Base-by-base conservation (phyloP, 371 early-diverging fungal genomes). In the Fennellomyces sp. region DNA sequence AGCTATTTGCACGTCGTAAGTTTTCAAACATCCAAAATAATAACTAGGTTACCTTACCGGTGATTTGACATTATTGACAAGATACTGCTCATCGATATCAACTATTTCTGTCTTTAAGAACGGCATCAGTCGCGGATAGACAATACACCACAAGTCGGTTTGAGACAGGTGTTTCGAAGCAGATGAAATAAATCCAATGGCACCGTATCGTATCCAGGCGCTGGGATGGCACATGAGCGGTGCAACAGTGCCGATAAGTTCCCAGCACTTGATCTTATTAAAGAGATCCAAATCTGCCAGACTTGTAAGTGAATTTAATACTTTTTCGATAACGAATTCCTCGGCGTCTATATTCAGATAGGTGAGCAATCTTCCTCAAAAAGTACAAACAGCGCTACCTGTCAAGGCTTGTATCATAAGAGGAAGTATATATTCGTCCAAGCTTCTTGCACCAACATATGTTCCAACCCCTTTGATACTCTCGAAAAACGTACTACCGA, bases 391-490 rank as follows among this genome's bases (percentile, higher is more conserved):
- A 4, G 7, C n/a, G 21, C 4, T 84, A 89, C 91, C 92, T 47
- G 91, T 89, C n/a, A 96, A 66, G 0, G 93, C 86, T 65, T 94
- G 94, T n/a, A 91, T 80, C 88, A 95, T 91, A 25, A 97, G 69
- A n/a, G 97, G 97, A 39, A 96, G 69, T 38, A 97, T 91, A 59
- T 95, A 97, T 63, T 94, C 92, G 62, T 94, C 94, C 19, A 96
- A 74, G 42, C 92, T 91, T 27, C 85, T 83, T 3, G 88, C 81
- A 3, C 97, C 97, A 11, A 95, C 90, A 73, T 91, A 92, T 0
- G 91, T 88, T 2, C 93, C 94, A 1, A 96, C 91, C 0, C 94
- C 95, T 52, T 93, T 91, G 17, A 96, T 89, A 49, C 89, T 91
- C 60, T 95, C 94, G 56, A 94, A 94, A 60, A 97, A 95, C 0